phyloP scores from a whole-genome alignment of 306 rosid species.

The Dicorynia guianensis region DNA sequence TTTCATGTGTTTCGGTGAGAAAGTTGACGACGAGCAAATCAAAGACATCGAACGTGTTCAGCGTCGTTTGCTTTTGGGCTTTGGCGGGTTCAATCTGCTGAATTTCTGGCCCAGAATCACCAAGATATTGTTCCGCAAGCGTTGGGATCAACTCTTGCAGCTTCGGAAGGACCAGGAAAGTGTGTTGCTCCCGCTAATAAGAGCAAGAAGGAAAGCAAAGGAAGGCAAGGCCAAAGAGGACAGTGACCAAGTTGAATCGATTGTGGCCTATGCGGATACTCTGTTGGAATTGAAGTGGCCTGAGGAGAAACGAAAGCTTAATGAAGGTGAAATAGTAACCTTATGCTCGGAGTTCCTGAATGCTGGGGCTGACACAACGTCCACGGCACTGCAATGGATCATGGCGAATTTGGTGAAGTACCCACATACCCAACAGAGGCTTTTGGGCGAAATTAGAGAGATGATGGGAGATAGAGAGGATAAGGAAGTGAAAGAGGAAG shows the following conservation, averaged over 20 bases:
- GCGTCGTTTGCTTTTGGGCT: conserved; percentile 39
- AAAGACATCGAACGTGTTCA: conserved; percentile 43
- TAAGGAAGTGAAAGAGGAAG: conserved; percentile 45
- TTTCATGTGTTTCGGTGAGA: conserved; percentile 56
- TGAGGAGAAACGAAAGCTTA: conserved; percentile 42
- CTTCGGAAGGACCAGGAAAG: conserved; percentile 34
- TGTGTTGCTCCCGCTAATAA: conserved; percentile 42
- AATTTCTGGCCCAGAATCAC: conserved; percentile 45
- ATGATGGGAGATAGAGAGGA: conserved; percentile 38
- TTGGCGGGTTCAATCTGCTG: conserved; percentile 37
- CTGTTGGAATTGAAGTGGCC: conserved; percentile 44
- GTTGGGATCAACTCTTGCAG: conserved; percentile 46
- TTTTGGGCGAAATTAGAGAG: conserved; percentile 44
- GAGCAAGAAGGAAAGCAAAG: conserved; percentile 48
- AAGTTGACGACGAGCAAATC: conserved; percentile 44
- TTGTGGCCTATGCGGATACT: conserved; percentile 50
- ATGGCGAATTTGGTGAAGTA: conserved; percentile 58
- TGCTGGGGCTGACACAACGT: conserved; percentile 54
- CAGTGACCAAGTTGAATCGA: conserved; percentile 20
- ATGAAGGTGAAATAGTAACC: conserved; percentile 44
- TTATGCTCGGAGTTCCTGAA: conserved; percentile 55
- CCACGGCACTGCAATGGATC: conserved; percentile 56
- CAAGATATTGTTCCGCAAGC: conserved; percentile 37
- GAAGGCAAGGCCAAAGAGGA: conserved; percentile 19
- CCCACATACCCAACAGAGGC: conserved; percentile 42